Base-by-base conservation (phyloP, 768 basidiomycete species). In the Amanita pseudoporphyria region DNA sequence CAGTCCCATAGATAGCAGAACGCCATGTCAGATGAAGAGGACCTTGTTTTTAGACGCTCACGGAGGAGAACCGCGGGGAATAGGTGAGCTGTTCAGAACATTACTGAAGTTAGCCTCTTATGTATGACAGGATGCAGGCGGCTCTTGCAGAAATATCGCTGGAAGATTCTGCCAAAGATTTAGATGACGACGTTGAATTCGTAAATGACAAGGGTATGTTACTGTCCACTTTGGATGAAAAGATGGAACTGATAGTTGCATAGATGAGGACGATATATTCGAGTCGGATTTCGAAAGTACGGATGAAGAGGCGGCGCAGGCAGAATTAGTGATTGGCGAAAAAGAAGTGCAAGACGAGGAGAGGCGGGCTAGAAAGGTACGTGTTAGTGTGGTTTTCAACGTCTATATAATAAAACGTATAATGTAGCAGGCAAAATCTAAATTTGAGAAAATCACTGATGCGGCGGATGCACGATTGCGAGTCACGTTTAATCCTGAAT, bases 241-340 rank as follows among this genome's bases (percentile, higher is more conserved):
- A 9, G 24, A 28, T 7, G 7, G 26, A 48, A 37, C 32, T 18
- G 7, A 33, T 46, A 3, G 47, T 38, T 2, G 22, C 19, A 33
- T 58, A 88, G 89, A 87, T 45, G 89, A 93, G 61, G 81, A 86
- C 55, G 88, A 91, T 58, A 61, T 83, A 6, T 87, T 89, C 52
- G 87, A 76, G 55, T 87, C 84, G 9, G 89, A 92, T 62, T 92
- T 93, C 58, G 85, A 81, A 54, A 87, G 84, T 55, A 91, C 89
- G 0, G 89, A 91, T 51, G 87, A 87, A 36, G 82, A 82, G 52
- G 71, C 76, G 32, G 71, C 64, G 1, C 73, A 75, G n/a, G 73
- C 75, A 21, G 76, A 74, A 9, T 67, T 69, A 14, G 77, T 77
- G 5, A 71, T 67, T 4, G 82, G 69, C 0, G 87, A 90, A 57